These are phyloP conservation scores for Chrysopogon serrulatus DNA, from an alignment of 176 grass and related monocot genomes.

Conservation along the genomic window DNA sequence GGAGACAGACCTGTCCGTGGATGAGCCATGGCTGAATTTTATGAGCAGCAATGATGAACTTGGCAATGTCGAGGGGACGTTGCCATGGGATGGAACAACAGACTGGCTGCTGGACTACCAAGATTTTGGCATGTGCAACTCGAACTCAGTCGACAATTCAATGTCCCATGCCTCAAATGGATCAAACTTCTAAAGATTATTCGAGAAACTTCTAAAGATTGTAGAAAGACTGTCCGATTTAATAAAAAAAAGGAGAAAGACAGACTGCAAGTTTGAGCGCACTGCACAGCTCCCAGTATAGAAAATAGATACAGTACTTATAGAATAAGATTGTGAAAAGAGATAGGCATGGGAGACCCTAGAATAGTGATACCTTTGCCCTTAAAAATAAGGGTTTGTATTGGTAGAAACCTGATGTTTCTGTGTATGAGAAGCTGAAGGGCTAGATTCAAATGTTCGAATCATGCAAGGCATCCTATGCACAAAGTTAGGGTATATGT, in stretches of 20 bases:
- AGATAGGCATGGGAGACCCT: not conserved
- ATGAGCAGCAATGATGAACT: not conserved
- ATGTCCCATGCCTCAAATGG: conserved; percentile 12
- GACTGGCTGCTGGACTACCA: conserved; percentile 90
- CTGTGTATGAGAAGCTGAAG: not conserved
- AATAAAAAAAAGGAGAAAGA: not conserved
- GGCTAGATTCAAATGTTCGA: not conserved
- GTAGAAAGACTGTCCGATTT: not conserved
- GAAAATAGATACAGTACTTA: not conserved
- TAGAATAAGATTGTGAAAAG: not conserved
- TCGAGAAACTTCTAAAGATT: too few relatives aligned
- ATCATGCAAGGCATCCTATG: not conserved
- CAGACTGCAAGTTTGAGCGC: not conserved
- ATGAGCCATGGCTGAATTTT: conserved; percentile 48
- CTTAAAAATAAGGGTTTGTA: conserved; percentile 13
- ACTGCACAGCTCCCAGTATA: not conserved
- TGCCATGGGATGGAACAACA: conserved; percentile 25
- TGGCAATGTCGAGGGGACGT: not conserved
- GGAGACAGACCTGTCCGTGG: conserved; percentile 37
- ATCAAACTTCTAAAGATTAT: conserved; percentile 20
- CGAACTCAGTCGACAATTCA: not conserved
- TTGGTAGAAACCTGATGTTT: not conserved
- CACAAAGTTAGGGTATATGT: not conserved
- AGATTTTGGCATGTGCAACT: conserved; percentile 30
- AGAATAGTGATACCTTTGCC: conserved; percentile 9